phyloP scores from a whole-genome alignment of 306 rosid genomes.

The Mimosa pudica region DNA sequence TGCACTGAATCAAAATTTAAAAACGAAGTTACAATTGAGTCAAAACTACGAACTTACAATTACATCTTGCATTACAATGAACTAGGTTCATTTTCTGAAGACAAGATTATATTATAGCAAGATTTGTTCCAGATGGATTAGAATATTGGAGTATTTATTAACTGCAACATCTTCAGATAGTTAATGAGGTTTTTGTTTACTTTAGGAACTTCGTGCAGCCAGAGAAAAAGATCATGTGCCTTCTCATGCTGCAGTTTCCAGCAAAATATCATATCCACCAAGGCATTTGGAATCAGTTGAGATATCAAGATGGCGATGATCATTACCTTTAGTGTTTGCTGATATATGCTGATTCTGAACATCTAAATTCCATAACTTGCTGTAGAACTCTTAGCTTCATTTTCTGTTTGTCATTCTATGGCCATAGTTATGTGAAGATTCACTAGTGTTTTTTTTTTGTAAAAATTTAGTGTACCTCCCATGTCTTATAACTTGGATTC shows the following conservation, averaged over 20 bases:
- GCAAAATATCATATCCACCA: conserved; percentile 41
- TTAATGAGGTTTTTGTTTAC: conserved; percentile 31
- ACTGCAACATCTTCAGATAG: neutral
- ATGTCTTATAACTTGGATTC: neutral
- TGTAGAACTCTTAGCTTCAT: conserved; percentile 6
- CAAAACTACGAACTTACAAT: neutral
- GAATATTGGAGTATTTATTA: neutral
- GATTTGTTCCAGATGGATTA: neutral
- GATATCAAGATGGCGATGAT: conserved; percentile 57
- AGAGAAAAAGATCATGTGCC: conserved; percentile 55
- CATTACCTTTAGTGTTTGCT: conserved; percentile 20
- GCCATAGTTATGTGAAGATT: conserved; percentile 29
- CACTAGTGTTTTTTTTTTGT: conserved; percentile 40
- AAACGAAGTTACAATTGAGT: too few relatives aligned
- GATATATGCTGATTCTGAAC: conserved; percentile 34
- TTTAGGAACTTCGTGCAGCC: conserved; percentile 70
- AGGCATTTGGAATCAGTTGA: conserved; percentile 44
- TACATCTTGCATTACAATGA: neutral
- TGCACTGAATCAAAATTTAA: too few relatives aligned
- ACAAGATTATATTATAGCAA: neutral
- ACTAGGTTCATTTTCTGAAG: neutral
- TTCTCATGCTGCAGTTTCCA: conserved; percentile 42
- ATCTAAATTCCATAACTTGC: conserved; percentile 24
- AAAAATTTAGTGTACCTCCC: conserved; percentile 44
- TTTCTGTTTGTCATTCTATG: conserved; percentile 32